Evolutionary conservation across 169 alveolate genomes (phyloP).

Genomic region (Plasmodium inui): DNA sequence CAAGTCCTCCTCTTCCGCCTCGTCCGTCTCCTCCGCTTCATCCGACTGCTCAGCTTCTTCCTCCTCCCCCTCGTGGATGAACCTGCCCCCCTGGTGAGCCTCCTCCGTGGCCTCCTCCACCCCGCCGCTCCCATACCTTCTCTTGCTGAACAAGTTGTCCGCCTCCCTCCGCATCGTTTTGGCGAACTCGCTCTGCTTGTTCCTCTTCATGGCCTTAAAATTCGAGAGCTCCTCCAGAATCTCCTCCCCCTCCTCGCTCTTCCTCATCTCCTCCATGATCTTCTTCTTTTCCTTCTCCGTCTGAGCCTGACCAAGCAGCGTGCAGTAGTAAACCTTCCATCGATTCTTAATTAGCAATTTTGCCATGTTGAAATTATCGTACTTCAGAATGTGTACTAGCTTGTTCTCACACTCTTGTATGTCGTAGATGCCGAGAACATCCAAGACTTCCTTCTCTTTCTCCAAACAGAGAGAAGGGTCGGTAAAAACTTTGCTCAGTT

Average conservation of each 20-base stretch:
- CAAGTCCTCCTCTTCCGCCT: neutral
- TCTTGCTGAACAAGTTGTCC: conserved; percentile 79
- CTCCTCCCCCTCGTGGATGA: conserved; percentile 52
- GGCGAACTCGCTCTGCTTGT: conserved; percentile 86
- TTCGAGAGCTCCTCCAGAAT: conserved; percentile 89
- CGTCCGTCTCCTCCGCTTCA: conserved; percentile 41
- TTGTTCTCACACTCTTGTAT: conserved; percentile 96
- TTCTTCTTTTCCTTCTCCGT: conserved; percentile 91
- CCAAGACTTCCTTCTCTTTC: conserved; percentile 91
- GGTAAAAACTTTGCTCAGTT: conserved; percentile 87
- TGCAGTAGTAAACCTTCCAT: conserved; percentile 93
- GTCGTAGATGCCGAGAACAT: conserved; percentile 85
- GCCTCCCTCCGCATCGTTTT: conserved; percentile 88
- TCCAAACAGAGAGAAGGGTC: conserved; percentile 90
- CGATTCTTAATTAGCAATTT: conserved; percentile 89
- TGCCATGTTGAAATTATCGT: conserved; percentile 94
- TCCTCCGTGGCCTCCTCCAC: neutral
- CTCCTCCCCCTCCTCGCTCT: conserved; percentile 89
- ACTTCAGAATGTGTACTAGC: conserved; percentile 90
- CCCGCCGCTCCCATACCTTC: conserved; percentile 63
- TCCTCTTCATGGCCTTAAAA: conserved; percentile 79
- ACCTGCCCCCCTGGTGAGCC: neutral
- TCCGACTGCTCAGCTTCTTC: conserved; percentile 13
- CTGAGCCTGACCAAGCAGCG: conserved; percentile 95
- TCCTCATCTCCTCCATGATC: conserved; percentile 86